Evolutionary conservation across 1,284 basidiomycete genomes (phyloP).

Genomic region (Boletellus sp.): DNA sequence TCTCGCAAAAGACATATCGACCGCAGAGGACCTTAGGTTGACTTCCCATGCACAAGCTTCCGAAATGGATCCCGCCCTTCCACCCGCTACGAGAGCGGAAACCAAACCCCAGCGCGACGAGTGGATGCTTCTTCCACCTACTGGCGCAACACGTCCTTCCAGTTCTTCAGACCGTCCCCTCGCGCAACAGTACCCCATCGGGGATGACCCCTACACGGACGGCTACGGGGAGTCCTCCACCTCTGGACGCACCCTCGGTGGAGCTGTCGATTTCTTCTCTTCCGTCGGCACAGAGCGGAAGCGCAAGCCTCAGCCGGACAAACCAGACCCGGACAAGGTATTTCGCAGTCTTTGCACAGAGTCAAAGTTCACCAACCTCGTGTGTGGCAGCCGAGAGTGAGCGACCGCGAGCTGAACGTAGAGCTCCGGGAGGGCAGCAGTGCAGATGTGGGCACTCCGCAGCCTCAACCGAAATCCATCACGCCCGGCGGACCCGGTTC

Average conservation of each 20-base stretch:
- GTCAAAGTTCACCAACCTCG: not conserved
- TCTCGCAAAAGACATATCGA: constrained; percentile 73
- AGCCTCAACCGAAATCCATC: constrained; percentile 46
- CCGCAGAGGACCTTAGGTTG: constrained; percentile 67
- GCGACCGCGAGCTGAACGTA: constrained; percentile 78
- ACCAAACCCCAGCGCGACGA: constrained; percentile 68
- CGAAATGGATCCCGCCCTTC: constrained; percentile 43
- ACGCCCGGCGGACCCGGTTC: constrained; percentile 88
- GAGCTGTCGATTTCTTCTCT: constrained; percentile 81
- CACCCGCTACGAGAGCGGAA: constrained; percentile 43
- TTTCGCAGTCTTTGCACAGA: constrained; percentile 7
- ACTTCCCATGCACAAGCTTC: constrained; percentile 52
- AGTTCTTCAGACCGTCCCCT: constrained; percentile 20
- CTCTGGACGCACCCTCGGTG: constrained; percentile 46
- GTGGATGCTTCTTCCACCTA: constrained; percentile 79
- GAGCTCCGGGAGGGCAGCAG: constrained; percentile 59
- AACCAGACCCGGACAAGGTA: constrained; percentile 72
- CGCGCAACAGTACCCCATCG: constrained; percentile 27
- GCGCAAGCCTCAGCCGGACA: constrained; percentile 61
- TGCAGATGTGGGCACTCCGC: constrained; percentile 52
- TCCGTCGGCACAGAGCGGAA: constrained; percentile 73
- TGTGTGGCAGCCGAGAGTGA: constrained; percentile 50
- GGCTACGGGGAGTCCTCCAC: constrained; percentile 62
- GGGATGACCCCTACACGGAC: constrained; percentile 60
- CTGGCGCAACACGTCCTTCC: constrained; percentile 24